A percentile compares a stretch with the other conserved stretches of the same genome.
phyloP scores from a whole-genome alignment of 331 rosid genomes.

The Spiraea crenata region DNA sequence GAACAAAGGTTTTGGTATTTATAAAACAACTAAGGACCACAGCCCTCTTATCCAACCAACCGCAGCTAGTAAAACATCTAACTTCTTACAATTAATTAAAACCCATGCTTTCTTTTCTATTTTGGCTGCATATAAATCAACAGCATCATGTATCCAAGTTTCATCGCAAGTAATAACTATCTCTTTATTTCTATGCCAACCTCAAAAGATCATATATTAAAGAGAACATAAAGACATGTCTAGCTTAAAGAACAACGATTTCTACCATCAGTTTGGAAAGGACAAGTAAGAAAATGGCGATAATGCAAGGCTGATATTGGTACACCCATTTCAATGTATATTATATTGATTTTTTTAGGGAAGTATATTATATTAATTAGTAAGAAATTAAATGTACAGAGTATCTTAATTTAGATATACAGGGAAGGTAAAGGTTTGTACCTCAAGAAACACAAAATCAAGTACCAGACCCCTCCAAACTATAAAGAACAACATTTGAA shows the following conservation, averaged over 20 bases:
- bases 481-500: slow-evolving; percentile 60
- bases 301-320: not conserved
- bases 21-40: too few species aligned
- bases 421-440: slow-evolving; percentile 38
- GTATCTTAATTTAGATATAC: slow-evolving; percentile 1
- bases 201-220: not conserved
- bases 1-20: not conserved
- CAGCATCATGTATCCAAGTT: too few species aligned
- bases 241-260: not conserved
- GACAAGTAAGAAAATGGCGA: not conserved
- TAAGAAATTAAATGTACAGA: not conserved
- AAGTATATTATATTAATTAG: too few species aligned
- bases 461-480: slow-evolving; percentile 60
- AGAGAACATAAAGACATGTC: not conserved
- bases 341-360: not conserved
- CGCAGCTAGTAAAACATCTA: not conserved
- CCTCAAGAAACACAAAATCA: slow-evolving; percentile 70
- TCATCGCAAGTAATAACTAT: not conserved
- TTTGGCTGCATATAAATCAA: not conserved
- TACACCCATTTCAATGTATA: not conserved
- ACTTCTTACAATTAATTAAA: not conserved
- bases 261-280: not conserved
- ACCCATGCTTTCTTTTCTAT: not conserved
- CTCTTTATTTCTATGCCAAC: not conserved
- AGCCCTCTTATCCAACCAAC: not conserved